Evolutionary conservation across 257 asterid species (phyloP).

Genomic region (Petrea volubilis): DNA sequence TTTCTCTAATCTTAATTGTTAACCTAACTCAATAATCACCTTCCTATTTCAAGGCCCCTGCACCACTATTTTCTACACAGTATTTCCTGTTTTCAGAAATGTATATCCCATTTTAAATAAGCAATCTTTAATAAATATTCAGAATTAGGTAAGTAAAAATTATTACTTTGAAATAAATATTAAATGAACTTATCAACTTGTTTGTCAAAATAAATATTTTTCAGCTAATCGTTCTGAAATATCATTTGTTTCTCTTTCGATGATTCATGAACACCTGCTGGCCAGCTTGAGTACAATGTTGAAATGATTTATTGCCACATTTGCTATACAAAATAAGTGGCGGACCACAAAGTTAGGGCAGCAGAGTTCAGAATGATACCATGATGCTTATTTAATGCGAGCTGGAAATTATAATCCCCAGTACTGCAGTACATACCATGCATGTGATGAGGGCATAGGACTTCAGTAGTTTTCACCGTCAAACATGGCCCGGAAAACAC

Average conservation of each 20-base stretch:
- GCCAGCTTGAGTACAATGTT: constrained; percentile 14
- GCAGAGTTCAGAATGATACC: constrained; percentile 26
- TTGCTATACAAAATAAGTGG: constrained; percentile 10
- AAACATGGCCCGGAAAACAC: background rate
- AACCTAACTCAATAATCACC: too few species aligned
- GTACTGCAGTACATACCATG: constrained; percentile 32
- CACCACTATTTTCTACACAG: too few species aligned
- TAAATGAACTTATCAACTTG: too few species aligned
- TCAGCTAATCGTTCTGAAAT: background rate
- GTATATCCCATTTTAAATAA: too few species aligned
- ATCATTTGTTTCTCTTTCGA: background rate
- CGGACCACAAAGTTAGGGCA: constrained; percentile 30
- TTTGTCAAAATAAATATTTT: too few species aligned
- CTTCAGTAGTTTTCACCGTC: constrained; percentile 12
- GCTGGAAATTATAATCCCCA: background rate
- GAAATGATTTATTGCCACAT: constrained; percentile 20
- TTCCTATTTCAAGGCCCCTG: too few species aligned
- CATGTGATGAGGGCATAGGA: constrained; percentile 27
- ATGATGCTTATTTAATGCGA: constrained; percentile 24
- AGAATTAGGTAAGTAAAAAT: too few species aligned
- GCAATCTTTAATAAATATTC: too few species aligned
- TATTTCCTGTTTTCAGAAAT: too few species aligned
- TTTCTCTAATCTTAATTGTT: too few species aligned
- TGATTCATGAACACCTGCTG: background rate
- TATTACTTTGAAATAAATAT: too few species aligned